Evolutionary conservation across 305 asterid genomes (phyloP).

Genomic region (Solanum chacoense): DNA sequence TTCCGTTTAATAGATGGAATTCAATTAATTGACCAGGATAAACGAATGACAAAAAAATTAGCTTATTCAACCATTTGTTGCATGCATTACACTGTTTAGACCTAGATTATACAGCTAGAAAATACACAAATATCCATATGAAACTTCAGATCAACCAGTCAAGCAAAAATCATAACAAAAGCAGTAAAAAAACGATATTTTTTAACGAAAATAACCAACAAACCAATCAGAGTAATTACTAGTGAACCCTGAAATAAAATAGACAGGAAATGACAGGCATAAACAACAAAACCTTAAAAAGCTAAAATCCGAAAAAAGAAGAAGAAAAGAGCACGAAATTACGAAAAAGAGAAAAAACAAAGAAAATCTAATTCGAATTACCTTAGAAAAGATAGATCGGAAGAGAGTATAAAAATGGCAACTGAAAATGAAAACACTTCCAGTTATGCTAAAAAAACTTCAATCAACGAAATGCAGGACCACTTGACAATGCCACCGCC

Average conservation of each 20-base stretch:
- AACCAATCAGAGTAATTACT: not conserved
- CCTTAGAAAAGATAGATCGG: slow-evolving; percentile 35
- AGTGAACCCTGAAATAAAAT: not conserved
- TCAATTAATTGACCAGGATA: not conserved
- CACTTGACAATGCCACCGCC: not conserved
- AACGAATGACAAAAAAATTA: not conserved
- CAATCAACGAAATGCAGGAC: not conserved
- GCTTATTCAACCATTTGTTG: not conserved
- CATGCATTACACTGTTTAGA: not conserved
- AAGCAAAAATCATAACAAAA: not conserved
- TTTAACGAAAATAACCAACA: not conserved
- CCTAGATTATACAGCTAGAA: not conserved
- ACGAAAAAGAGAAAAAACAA: not conserved
- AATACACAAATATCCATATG: not conserved
- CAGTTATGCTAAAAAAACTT: slow-evolving; percentile 2
- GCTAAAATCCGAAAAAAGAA: not conserved
- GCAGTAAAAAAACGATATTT: not conserved
- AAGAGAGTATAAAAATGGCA: slow-evolving; percentile 5
- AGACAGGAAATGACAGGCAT: not conserved
- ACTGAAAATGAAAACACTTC: not conserved
- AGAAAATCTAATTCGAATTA: slow-evolving; percentile 10
- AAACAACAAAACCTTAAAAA: not conserved
- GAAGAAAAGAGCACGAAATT: not conserved
- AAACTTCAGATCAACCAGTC: not conserved
- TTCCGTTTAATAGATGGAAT: not conserved